Conservation (phyloP, 352 stramenopile genomes). For the Pythium utonaiense region DNA sequence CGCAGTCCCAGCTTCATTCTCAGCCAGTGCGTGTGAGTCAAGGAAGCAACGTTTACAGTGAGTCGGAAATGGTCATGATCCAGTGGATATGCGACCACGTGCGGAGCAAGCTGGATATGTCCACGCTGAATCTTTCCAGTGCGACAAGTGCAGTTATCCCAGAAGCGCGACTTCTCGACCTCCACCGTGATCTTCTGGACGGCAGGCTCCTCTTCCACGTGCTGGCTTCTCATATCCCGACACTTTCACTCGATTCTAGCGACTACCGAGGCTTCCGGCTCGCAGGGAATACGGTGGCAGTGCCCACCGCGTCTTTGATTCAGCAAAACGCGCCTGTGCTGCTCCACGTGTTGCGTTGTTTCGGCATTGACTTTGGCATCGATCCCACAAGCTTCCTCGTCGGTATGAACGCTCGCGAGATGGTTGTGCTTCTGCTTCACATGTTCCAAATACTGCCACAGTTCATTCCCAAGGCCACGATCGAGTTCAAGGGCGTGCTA, state of each 20-base stretch:
- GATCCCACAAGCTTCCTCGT: conserved; percentile 45
- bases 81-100: conserved; percentile 88
- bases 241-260: conserved; percentile 51
- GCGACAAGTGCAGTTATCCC: conserved; percentile 2
- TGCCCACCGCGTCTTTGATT: conserved; percentile 29
- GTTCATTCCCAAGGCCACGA: conserved; percentile 91
- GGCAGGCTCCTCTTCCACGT: conserved; percentile 83
- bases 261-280: conserved; percentile 73
- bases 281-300: background rate
- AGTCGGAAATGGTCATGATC: conserved; percentile 88
- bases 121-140: conserved; percentile 1
- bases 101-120: conserved; percentile 12
- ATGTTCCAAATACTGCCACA: conserved; percentile 89
- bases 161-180: conserved; percentile 46
- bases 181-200: conserved; percentile 62
- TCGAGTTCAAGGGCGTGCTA: conserved; percentile 89
- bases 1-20: background rate
- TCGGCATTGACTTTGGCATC: conserved; percentile 83
- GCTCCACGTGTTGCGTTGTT: conserved; percentile 52
- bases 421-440: conserved; percentile 86
- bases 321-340: conserved; percentile 58
- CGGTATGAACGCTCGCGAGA: conserved; percentile 59
- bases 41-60: conserved; percentile 91
- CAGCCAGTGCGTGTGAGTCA: conserved; percentile 26
- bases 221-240: conserved; percentile 85